phyloP scores from a whole-genome alignment of 1,139 yeast species.

The Hyphopichia buzzinii region DNA sequence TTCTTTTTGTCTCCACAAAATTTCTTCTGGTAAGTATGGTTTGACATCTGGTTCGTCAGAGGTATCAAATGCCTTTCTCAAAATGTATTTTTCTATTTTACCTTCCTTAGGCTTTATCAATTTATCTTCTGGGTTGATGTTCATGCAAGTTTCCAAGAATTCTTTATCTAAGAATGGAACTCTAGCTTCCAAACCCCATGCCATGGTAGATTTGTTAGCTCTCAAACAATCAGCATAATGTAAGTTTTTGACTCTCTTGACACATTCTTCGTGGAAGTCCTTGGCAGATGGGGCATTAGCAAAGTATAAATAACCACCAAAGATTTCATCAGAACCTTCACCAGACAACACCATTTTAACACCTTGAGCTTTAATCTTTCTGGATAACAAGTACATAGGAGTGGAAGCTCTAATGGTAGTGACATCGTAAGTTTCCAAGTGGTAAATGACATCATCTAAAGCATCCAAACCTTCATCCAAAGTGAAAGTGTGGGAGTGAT shows the following conservation, averaged over 20 bases:
- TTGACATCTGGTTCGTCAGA: slow-evolving; percentile 61
- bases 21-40: slow-evolving; percentile 94
- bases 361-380: slow-evolving; percentile 99
- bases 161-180: slow-evolving; percentile 97
- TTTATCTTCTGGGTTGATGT: slow-evolving; percentile 91
- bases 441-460: slow-evolving; percentile 88
- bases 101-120: slow-evolving; percentile 68
- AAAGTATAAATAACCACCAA: slow-evolving; percentile 96
- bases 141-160: slow-evolving; percentile 90
- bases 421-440: slow-evolving; percentile 96
- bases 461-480: slow-evolving; percentile 96
- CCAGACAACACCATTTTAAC: slow-evolving; percentile 99
- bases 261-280: slow-evolving; percentile 95
- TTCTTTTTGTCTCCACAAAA: slow-evolving; percentile 99
- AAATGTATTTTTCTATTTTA: slow-evolving; percentile 86
- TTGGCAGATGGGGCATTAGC: slow-evolving; percentile 92
- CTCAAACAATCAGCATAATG: slow-evolving; percentile 96
- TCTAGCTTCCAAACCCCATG: slow-evolving; percentile 99
- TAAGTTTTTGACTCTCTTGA: slow-evolving; percentile 92
- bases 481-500: slow-evolving; percentile 97
- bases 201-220: slow-evolving; percentile 99
- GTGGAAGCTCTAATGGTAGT: slow-evolving; percentile 99
- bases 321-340: slow-evolving; percentile 98
- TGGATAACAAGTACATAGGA: slow-evolving; percentile 93
- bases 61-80: slow-evolving; percentile 97